These are phyloP conservation scores for Wickerhamiella dianesei DNA, from an alignment of 805 yeast genomes.

Conservation along the genomic window DNA sequence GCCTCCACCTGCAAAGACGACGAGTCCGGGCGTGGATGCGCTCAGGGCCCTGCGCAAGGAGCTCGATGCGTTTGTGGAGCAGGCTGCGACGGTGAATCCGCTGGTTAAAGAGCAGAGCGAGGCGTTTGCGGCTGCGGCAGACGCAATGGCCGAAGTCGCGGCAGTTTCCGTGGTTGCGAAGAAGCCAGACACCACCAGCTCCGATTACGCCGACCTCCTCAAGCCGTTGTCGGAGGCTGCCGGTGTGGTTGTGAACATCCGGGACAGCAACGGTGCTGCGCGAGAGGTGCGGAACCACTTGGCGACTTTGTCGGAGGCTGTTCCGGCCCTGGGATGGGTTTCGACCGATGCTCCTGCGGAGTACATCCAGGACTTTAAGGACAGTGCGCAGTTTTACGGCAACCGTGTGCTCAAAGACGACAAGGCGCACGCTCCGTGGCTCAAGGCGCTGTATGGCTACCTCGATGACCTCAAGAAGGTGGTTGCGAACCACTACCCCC, in stretches of 20 bases:
- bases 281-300: constrained; percentile 48
- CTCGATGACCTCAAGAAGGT: constrained; percentile 60
- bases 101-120: constrained; percentile 27
- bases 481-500: constrained; percentile 62
- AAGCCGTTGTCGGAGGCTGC: constrained; percentile 56
- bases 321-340: constrained; percentile 86
- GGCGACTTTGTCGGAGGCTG: constrained; percentile 77
- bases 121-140: constrained; percentile 13
- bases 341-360: constrained; percentile 56
- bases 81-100: constrained; percentile 10
- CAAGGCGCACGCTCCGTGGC: constrained; percentile 81
- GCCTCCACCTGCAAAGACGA: neutral
- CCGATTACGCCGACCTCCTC: constrained; percentile 42
- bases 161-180: constrained; percentile 39
- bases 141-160: constrained; percentile 23
- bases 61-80: constrained; percentile 8
- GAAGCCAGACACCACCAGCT: constrained; percentile 45
- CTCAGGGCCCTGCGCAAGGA: constrained; percentile 1
- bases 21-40: constrained; percentile 3
- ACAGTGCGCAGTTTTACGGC: constrained; percentile 87
- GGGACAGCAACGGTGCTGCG: constrained; percentile 64
- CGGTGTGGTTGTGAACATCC: constrained; percentile 42
- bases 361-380: constrained; percentile 68
- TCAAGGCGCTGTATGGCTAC: constrained; percentile 43
- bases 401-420: constrained; percentile 78